Base-by-base conservation (phyloP, 2,329 filamentous ascomycete species). In the Arthrinium phaeospermum region DNA sequence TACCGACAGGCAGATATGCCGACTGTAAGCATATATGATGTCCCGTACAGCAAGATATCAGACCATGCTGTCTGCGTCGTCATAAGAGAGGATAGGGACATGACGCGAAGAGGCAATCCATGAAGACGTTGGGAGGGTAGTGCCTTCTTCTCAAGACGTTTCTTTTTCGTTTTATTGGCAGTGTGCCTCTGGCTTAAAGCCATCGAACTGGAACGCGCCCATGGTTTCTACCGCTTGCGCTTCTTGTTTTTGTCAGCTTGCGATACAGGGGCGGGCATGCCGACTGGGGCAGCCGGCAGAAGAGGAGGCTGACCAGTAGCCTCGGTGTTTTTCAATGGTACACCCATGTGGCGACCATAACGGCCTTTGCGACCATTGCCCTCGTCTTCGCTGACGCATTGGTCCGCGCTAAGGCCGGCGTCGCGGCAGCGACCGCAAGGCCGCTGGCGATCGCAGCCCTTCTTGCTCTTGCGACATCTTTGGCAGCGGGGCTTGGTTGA, bases 381-480 rank as follows among this genome's bases (percentile, higher is more conserved):
- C 83, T 99, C 96, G 78, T 99, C 96, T 83, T 99, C 96, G 82
- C 95, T 98, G 83, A 99, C 91, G 83, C 96, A 99, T 75, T 96
- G 94, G 77, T 98, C 96, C 73, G 94, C 91, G 72, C 93, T 93
- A 78, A 99, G 94, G 27, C 96, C 96, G 61, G 96, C 96, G 84
- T 99, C 96, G 82, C 95, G 94, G 90, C 96, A 99, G 75, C 96
- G 91, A 71, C 95, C 94, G 80, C 96, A 99, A 41, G 96, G 96
- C 51, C 96, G 92, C 84, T 98, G 96, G 72, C 96, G 92, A 85
- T 99, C 96, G 81, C 96, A 99, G 16, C 96, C 96, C 85, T 99
- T 99, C 88, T 99, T 99, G 85, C 96, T 98, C 90, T 99, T 99
- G 79, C 96, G 93, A 87, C 96, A 99, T 72, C 96, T 93, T 82